Base-by-base conservation (phyloP, 139 green algal genomes). In the Medakamo hakoo region DNA sequence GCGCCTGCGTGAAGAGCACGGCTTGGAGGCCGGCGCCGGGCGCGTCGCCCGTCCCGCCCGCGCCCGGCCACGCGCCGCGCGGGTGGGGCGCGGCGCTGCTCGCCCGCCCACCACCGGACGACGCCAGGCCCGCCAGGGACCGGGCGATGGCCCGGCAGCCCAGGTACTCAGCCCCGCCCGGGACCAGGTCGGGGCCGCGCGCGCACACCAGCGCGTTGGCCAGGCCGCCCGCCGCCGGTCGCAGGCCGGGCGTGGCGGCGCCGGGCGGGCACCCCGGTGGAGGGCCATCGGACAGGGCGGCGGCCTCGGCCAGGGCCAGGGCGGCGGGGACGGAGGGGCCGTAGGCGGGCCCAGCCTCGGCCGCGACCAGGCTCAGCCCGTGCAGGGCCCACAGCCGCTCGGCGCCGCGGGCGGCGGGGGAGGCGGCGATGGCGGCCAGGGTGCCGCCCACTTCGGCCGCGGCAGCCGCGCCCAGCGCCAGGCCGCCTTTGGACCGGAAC, bases 1-100 rank as follows among this genome's bases (percentile, higher is more conserved):
- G 78, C 78, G 95, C 88, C 77, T 96, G 90, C 9, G 82, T 80
- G 73, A 93, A 97, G 63, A 94, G 78, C 49, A 97, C 90, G 23
- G 70, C 68, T 75, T 90, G 80, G 25, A 89, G 80, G 27, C 76
- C 68, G 1, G 73, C 82, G 1, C 82, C 68, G 27, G 72, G 49
- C 2, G 61, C 62, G 28, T 87, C 80, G 27, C 74, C 68, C 27
- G 69, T 59, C 56, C 58, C 28, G 30, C 40, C 4, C 22, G 25
- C 26, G 1, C 23, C 9, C 23, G 4, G 59, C 59, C 29, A 14
- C 30, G 22, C 4, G 22, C 5, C 30, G 4, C 19, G 14, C 19
- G 16, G 58, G 58, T 19, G 16, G 27, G 59, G 28, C 58, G n/a
- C 55, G 23, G 55, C 55, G 22, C 18, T 24, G 16, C 55, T 59